phyloP scores from a whole-genome alignment of 345 rosid species.

The Geranium rotundifolium region DNA sequence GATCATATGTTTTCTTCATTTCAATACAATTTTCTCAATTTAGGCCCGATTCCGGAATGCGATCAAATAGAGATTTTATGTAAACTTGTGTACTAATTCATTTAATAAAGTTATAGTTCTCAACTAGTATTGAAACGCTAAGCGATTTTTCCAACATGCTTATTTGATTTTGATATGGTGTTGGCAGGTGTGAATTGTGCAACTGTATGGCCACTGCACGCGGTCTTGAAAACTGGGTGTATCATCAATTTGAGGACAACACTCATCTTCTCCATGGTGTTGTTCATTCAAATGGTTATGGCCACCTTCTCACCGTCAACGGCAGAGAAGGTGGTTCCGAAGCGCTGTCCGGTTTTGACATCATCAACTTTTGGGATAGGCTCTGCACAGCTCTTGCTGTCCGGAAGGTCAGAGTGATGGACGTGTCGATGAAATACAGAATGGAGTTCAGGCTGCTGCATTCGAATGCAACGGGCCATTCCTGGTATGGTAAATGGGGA shows the following conservation, averaged over 20 bases:
- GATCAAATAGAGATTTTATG: too few species aligned
- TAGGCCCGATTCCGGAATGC: too few species aligned
- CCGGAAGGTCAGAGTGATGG: constrained; percentile 66
- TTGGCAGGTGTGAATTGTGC: constrained; percentile 44
- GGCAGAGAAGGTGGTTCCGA: constrained; percentile 71
- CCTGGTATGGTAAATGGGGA: constrained; percentile 78
- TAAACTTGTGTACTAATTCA: too few species aligned
- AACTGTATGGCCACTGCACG: constrained; percentile 18
- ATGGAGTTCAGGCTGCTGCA: constrained; percentile 54
- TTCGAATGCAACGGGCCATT: constrained; percentile 40
- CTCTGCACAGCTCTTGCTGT: constrained; percentile 40
- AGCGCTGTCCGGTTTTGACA: constrained; percentile 38
- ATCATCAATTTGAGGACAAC: constrained; percentile 45
- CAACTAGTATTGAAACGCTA: too few species aligned
- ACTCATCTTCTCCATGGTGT: constrained; percentile 60
- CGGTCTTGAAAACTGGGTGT: constrained; percentile 47
- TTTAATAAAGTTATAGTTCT: too few species aligned
- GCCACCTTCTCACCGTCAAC: constrained; percentile 56
- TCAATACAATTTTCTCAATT: background rate
- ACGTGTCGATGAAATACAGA: constrained; percentile 56
- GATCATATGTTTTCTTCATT: background rate
- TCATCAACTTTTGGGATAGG: constrained; percentile 75
- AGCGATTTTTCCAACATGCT: background rate
- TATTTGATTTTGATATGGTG: background rate
- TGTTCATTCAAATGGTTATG: constrained; percentile 64